Evolutionary conservation across 2,329 filamentous ascomycete genomes (phyloP).

Genomic region (Trichophyton mentagrophytes): DNA sequence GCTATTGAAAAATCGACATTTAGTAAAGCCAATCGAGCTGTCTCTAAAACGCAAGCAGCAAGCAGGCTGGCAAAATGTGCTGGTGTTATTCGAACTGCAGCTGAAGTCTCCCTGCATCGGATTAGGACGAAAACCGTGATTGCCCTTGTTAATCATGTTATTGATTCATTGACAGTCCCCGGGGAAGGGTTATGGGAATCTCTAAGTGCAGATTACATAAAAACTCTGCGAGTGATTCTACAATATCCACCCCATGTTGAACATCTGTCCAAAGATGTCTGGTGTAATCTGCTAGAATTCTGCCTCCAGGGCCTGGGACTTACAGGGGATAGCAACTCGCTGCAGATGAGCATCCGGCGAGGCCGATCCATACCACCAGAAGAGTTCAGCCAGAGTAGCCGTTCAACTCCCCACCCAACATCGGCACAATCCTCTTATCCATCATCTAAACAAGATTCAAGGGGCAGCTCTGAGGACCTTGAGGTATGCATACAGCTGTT

Average conservation of each 20-base stretch:
- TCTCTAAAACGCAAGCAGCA: slow-evolving; percentile 38
- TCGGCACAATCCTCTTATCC: slow-evolving; percentile 12
- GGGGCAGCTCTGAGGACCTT: slow-evolving; percentile 39
- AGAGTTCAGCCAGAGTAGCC: slow-evolving; percentile 18
- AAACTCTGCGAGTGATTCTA: slow-evolving; percentile 57
- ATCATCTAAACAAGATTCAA: slow-evolving; percentile 11
- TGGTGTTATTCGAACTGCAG: slow-evolving; percentile 55
- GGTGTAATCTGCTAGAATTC: slow-evolving; percentile 59
- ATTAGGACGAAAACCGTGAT: slow-evolving; percentile 67
- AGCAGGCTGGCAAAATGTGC: slow-evolving; percentile 56
- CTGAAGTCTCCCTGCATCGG: slow-evolving; percentile 55
- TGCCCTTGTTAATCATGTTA: slow-evolving; percentile 68
- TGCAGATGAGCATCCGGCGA: slow-evolving; percentile 21
- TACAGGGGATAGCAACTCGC: slow-evolving; percentile 19
- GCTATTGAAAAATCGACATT: slow-evolving; percentile 55
- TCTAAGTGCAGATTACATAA: slow-evolving; percentile 65
- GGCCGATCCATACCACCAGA: slow-evolving; percentile 19
- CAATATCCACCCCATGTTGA: slow-evolving; percentile 67
- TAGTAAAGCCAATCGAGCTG: slow-evolving; percentile 43
- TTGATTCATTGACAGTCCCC: slow-evolving; percentile 53
- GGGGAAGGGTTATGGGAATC: slow-evolving; percentile 55
- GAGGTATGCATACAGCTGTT: slow-evolving; percentile 55
- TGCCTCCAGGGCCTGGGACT: slow-evolving; percentile 46
- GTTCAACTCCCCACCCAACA: slow-evolving; percentile 21
- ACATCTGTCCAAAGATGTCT: slow-evolving; percentile 55